Conservation (phyloP, 2,329 filamentous ascomycete species). For the Mariannaea sp. region DNA sequence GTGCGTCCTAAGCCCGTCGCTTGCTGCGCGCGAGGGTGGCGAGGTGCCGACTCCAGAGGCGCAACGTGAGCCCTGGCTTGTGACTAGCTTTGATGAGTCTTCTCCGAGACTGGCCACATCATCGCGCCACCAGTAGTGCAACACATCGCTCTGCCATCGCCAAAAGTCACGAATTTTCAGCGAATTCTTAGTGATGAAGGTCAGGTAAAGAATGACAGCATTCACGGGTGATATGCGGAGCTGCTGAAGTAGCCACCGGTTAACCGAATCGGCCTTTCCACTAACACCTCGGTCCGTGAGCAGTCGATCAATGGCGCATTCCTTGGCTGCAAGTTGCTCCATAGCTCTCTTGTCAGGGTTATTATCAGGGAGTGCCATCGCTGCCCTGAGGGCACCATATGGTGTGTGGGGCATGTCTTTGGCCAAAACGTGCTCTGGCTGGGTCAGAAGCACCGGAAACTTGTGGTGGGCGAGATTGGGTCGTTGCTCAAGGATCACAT, state of each 20-base stretch:
- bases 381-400: slow-evolving; percentile 46
- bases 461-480: slow-evolving; percentile 45
- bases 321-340: slow-evolving; percentile 52
- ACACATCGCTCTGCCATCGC: slow-evolving; percentile 46
- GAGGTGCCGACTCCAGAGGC: slow-evolving; percentile 36
- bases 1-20: slow-evolving; percentile 29
- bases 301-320: slow-evolving; percentile 53
- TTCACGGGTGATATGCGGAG: slow-evolving; percentile 54
- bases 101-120: slow-evolving; percentile 28
- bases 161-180: slow-evolving; percentile 42
- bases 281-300: slow-evolving; percentile 44
- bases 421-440: slow-evolving; percentile 52
- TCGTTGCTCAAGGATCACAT: slow-evolving; percentile 28
- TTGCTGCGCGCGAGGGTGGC: slow-evolving; percentile 37
- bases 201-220: slow-evolving; percentile 48
- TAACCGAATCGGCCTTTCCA: slow-evolving; percentile 52
- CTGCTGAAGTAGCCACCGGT: slow-evolving; percentile 58
- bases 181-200: slow-evolving; percentile 36
- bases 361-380: slow-evolving; percentile 44
- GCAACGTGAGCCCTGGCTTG: slow-evolving; percentile 33
- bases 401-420: slow-evolving; percentile 46
- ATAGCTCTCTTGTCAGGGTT: slow-evolving; percentile 42
- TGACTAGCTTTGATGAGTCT: slow-evolving; percentile 20
- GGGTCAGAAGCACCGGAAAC: slow-evolving; percentile 55
- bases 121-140: slow-evolving; percentile 46